phyloP scores from a whole-genome alignment of 805 yeast species.

The Grigorovia humatica region DNA sequence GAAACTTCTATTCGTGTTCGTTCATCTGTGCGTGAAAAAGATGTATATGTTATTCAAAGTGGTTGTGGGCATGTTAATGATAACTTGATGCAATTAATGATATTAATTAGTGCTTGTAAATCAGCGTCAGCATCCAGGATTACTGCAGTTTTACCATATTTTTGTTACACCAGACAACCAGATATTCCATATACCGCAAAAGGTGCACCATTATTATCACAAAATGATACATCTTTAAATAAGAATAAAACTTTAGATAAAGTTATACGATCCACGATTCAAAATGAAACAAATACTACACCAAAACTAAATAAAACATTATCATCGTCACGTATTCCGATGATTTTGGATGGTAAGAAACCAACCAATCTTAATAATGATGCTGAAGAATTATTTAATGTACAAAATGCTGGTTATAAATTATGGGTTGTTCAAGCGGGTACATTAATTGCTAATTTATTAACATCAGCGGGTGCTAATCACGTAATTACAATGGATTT shows the following conservation, averaged over 20 bases:
- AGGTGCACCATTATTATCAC: constrained; percentile 54
- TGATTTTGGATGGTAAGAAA: constrained; percentile 29
- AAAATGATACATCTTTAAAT: constrained; percentile 1
- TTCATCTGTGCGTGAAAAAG: constrained; percentile 92
- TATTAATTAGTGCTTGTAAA: constrained; percentile 85
- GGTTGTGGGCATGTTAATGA: constrained; percentile 88
- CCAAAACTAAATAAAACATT: not conserved
- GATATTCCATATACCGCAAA: constrained; percentile 75
- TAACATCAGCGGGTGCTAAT: constrained; percentile 91
- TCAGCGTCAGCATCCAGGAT: constrained; percentile 82
- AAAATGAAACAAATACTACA: constrained; percentile 10
- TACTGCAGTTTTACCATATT: constrained; percentile 84
- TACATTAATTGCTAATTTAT: constrained; percentile 75
- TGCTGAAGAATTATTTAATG: constrained; percentile 29
- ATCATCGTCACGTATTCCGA: constrained; percentile 25
- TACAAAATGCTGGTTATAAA: constrained; percentile 59
- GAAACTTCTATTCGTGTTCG: constrained; percentile 81
- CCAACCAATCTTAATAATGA: constrained; percentile 16
- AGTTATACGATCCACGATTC: constrained; percentile 13
- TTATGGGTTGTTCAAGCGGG: constrained; percentile 97
- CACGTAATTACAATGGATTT: constrained; percentile 95
- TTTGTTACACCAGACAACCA: constrained; percentile 94
- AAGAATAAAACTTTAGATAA: constrained; percentile 16
- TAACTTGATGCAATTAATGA: constrained; percentile 68
- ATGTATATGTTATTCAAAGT: constrained; percentile 78